These are phyloP conservation scores for Tripterygium wilfordii DNA, from an alignment of 177 flowering plant genomes.

Conservation along the genomic window DNA sequence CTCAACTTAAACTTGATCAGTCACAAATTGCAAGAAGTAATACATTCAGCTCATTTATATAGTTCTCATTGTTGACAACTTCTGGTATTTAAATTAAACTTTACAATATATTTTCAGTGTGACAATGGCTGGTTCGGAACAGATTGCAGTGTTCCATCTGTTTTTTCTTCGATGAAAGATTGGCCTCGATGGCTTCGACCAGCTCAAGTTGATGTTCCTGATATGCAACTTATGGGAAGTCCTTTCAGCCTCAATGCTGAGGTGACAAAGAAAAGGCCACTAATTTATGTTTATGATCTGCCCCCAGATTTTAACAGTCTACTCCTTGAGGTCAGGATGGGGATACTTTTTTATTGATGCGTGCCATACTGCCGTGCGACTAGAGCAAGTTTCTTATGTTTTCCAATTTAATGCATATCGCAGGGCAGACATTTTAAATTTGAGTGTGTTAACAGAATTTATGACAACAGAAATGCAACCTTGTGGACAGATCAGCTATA, in stretches of 20 bases:
- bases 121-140: conserved; percentile 83
- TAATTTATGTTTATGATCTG: conserved; percentile 90
- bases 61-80: too few species aligned
- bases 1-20: too few species aligned
- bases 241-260: conserved; percentile 42
- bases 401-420: conserved; percentile 10
- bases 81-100: too few species aligned
- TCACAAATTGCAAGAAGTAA: too few species aligned
- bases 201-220: conserved; percentile 61
- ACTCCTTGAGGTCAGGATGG: conserved; percentile 79
- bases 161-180: conserved; percentile 49
- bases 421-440: conserved; percentile 94
- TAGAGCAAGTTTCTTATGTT: conserved; percentile 1
- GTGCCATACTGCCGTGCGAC: too few species aligned
- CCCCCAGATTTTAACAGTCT: conserved; percentile 87
- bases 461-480: conserved; percentile 66
- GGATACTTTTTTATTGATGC: conserved; percentile 3
- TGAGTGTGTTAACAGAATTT: conserved; percentile 88
- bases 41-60: too few species aligned
- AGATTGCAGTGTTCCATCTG: conserved; percentile 93
- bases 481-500: conserved; percentile 87
- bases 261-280: conserved; percentile 86
- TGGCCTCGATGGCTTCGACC: conserved; percentile 99
- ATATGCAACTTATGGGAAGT: conserved; percentile 21
- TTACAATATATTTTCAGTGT: conserved; percentile 47